Conservation (phyloP, 371 early-diverging fungal genomes). For the Mortierella sp. region DNA sequence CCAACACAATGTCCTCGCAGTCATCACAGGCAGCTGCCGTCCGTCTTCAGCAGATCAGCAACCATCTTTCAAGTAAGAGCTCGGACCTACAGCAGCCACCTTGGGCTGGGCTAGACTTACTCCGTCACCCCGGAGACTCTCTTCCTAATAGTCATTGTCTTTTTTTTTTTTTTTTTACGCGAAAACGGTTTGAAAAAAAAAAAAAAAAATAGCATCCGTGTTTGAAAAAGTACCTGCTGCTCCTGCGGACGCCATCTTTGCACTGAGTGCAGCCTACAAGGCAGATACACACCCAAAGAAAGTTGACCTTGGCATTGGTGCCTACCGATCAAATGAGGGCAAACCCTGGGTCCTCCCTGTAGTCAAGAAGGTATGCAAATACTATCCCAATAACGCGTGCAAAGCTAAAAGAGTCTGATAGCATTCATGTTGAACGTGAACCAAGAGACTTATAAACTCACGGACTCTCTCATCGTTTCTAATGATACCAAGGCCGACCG, state of each 20-base stretch:
- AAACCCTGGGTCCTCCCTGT: slow-evolving; percentile 97
- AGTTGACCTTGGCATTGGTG: slow-evolving; percentile 96
- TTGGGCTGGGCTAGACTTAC: not conserved
- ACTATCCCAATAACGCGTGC: no score
- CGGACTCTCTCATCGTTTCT: not conserved
- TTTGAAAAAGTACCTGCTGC: slow-evolving; percentile 79
- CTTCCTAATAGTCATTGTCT: not conserved
- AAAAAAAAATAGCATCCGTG: slow-evolving; percentile 19
- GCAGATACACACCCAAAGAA: slow-evolving; percentile 83
- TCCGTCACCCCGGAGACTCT: not conserved
- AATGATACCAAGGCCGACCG: slow-evolving; percentile 76
- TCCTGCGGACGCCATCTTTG: slow-evolving; percentile 93
- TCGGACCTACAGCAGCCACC: slow-evolving; percentile 8
- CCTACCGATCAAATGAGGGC: slow-evolving; percentile 91
- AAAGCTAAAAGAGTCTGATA: no score
- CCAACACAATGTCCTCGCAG: slow-evolving; percentile 19
- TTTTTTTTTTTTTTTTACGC: not conserved
- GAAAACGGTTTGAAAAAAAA: not conserved
- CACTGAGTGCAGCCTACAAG: slow-evolving; percentile 83
- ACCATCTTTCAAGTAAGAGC: slow-evolving; percentile 23
- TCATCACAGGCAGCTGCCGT: slow-evolving; percentile 12
- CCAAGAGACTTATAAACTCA: no score
- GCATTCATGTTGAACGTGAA: no score
- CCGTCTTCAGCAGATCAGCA: slow-evolving; percentile 44
- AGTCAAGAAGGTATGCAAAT: slow-evolving; percentile 82